phyloP scores from a whole-genome alignment of 2,329 filamentous ascomycete species.

The Colletotrichum lentis region DNA sequence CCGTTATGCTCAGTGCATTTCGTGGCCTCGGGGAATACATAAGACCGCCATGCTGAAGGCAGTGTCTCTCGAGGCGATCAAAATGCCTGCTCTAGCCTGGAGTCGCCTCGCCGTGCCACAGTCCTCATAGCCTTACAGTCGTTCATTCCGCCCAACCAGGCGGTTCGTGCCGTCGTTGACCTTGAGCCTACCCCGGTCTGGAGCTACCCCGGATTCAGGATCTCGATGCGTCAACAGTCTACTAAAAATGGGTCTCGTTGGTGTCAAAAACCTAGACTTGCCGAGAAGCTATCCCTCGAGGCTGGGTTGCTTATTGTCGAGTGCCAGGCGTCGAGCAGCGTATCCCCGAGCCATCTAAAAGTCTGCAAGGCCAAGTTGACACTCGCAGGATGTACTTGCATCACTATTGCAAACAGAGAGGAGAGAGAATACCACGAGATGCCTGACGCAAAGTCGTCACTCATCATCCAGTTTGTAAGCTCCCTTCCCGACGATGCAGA shows the following conservation, averaged over 20 bases:
- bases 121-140: too few relatives aligned
- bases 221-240: not conserved
- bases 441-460: not conserved
- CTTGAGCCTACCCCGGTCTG: constrained; percentile 21
- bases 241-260: not conserved
- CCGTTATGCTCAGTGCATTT: not conserved
- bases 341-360: not conserved
- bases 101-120: not conserved
- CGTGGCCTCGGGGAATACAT: not conserved
- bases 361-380: not conserved
- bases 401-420: not conserved
- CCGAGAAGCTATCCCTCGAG: not conserved
- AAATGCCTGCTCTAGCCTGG: not conserved
- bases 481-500: not conserved
- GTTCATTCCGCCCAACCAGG: not conserved
- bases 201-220: not conserved
- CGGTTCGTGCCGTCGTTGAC: constrained; percentile 17
- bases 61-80: not conserved
- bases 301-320: not conserved
- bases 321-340: not conserved
- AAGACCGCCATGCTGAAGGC: not conserved
- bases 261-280: too few relatives aligned
- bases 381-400: not conserved
- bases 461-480: not conserved
- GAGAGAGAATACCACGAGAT: too few relatives aligned